These are phyloP conservation scores for Ophiostoma pallidulum DNA, from an alignment of 2,329 filamentous ascomycete genomes.

Conservation along the genomic window DNA sequence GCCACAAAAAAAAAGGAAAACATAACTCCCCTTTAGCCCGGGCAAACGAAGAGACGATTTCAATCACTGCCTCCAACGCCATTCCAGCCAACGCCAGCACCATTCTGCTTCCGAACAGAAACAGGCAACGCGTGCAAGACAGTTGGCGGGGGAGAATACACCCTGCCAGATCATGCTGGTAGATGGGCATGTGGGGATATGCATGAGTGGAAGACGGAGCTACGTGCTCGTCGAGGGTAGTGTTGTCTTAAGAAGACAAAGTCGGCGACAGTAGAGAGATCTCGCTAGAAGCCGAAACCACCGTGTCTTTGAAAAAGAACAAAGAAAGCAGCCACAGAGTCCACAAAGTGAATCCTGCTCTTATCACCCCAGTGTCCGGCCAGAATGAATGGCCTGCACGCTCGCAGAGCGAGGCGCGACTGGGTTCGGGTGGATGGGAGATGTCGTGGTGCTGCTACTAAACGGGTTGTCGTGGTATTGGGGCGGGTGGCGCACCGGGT, in stretches of 20 bases:
- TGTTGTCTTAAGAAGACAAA: too few species aligned
- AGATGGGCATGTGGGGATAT: too few species aligned
- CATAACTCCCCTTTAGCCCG: too few species aligned
- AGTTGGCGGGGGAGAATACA: conserved; percentile 16
- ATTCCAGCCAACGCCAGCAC: conserved; percentile 17
- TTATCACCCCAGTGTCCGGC: conserved; percentile 38
- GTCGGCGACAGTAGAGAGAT: too few species aligned
- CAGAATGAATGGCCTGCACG: conserved; percentile 43
- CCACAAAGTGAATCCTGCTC: not conserved
- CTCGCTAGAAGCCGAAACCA: too few species aligned
- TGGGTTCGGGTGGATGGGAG: conserved; percentile 29
- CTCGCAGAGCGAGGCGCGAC: conserved; percentile 28
- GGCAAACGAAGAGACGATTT: not conserved
- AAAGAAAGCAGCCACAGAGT: conserved; percentile 1
- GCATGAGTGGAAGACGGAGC: too few species aligned
- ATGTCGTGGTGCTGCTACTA: conserved; percentile 22
- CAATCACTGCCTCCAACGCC: not conserved
- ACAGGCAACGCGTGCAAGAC: conserved; percentile 8
- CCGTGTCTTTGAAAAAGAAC: not conserved
- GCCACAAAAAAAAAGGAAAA: not conserved
- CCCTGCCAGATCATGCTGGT: too few species aligned
- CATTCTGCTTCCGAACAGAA: conserved; percentile 15
- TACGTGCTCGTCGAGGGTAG: too few species aligned
- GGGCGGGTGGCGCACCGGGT: conserved; percentile 30
- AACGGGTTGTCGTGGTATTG: conserved; percentile 32